Evolutionary conservation across 1,139 yeast species (phyloP).

Genomic region (Candida dubliniensis): DNA sequence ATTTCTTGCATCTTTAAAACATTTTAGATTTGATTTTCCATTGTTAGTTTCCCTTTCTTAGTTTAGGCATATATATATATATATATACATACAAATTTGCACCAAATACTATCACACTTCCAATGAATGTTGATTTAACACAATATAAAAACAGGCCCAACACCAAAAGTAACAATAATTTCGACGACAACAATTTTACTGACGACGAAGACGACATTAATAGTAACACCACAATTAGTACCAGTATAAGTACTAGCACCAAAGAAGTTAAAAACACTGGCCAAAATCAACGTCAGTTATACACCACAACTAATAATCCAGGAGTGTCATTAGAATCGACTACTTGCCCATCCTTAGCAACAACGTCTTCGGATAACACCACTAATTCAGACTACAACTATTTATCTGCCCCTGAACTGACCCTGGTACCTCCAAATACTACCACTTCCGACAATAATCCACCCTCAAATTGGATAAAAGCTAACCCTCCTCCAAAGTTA

Average conservation of each 20-base stretch:
- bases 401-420: not conserved
- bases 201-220: too few relatives aligned
- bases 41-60: too few relatives aligned
- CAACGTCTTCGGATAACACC: not conserved
- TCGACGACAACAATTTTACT: not conserved
- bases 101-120: not conserved
- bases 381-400: not conserved
- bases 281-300: not conserved
- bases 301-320: not conserved
- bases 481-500: slow-evolving; percentile 1
- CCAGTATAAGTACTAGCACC: not conserved
- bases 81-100: not conserved
- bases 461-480: not conserved
- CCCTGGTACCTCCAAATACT: too few relatives aligned
- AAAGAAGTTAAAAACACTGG: not conserved
- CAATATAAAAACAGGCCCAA: not conserved
- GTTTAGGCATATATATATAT: too few relatives aligned
- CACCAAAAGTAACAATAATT: not conserved
- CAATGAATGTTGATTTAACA: not conserved
- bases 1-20: too few relatives aligned
- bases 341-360: not conserved
- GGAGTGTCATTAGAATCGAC: not conserved
- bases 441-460: not conserved
- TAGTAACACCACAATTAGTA: not conserved
- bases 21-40: too few relatives aligned